These are phyloP conservation scores for Hymenoscyphus infarciens DNA, from an alignment of 2,329 filamentous ascomycete species.

Conservation along the genomic window DNA sequence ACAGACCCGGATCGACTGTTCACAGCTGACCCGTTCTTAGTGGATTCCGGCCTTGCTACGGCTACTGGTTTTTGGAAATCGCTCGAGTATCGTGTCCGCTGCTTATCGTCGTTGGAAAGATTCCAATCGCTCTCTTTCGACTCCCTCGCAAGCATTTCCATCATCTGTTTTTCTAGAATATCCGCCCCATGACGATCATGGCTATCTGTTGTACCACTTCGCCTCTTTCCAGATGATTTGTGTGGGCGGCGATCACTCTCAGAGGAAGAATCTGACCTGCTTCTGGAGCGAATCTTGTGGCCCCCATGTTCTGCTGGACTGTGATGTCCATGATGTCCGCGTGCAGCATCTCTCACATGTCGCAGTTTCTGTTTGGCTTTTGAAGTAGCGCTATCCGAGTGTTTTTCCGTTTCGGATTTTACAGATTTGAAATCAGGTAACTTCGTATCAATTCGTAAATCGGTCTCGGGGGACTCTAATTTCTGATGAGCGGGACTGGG, in stretches of 20 bases:
- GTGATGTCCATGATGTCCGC: conserved; percentile 55
- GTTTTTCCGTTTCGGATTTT: conserved; percentile 27
- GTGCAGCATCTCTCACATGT: conserved; percentile 46
- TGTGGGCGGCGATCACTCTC: conserved; percentile 52
- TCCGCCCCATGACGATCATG: conserved; percentile 46
- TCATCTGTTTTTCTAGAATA: conserved; percentile 59
- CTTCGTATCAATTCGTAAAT: conserved; percentile 33
- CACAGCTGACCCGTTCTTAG: conserved; percentile 10
- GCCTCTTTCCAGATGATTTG: conserved; percentile 38
- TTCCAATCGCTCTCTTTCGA: conserved; percentile 34
- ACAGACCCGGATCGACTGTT: conserved; percentile 28
- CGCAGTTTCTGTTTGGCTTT: conserved; percentile 59
- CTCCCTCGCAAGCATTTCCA: conserved; percentile 56
- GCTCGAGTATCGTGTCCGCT: conserved; percentile 17
- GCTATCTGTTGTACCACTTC: conserved; percentile 43
- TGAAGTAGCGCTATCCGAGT: conserved; percentile 51
- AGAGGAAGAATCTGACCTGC: conserved; percentile 55
- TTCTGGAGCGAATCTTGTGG: conserved; percentile 50
- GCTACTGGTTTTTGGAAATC: conserved; percentile 18
- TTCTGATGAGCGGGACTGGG: conserved; percentile 16
- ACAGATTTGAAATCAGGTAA: conserved; percentile 35
- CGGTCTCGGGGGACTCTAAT: conserved; percentile 18
- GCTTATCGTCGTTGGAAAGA: conserved; percentile 17
- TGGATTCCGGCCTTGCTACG: conserved; percentile 4
- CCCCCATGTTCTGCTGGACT: conserved; percentile 48